phyloP scores from a whole-genome alignment of 192 early-diverging fungal species.

The Helicostylum pulchrum region DNA sequence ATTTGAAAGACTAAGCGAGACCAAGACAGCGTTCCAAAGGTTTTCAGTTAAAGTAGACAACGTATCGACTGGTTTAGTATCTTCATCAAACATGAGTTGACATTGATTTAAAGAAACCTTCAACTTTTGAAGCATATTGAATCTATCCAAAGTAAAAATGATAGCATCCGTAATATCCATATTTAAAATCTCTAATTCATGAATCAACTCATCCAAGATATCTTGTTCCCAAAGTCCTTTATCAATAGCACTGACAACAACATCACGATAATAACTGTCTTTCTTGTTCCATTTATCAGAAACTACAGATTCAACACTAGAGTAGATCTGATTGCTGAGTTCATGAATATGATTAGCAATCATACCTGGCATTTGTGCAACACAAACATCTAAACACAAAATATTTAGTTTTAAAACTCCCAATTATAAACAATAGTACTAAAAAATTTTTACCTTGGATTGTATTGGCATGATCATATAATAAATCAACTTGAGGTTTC shows the following conservation, averaged over 20 bases:
- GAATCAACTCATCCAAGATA: neutral
- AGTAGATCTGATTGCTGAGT: conserved; percentile 10
- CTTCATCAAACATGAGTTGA: neutral
- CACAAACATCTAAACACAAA: conserved; percentile 2
- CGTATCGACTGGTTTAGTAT: too few species aligned
- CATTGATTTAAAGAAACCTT: neutral
- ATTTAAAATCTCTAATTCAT: neutral
- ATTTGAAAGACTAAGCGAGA: too few species aligned
- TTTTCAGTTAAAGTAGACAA: neutral
- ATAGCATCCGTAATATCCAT: conserved; percentile 11
- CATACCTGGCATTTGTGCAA: conserved; percentile 17
- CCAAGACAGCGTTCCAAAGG: conserved; percentile 5
- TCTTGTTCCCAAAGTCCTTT: neutral
- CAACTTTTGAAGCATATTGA: neutral
- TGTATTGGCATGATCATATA: neutral
- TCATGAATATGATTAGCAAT: conserved; percentile 16
- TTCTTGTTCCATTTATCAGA: neutral
- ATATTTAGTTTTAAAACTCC: too few species aligned
- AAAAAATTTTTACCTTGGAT: neutral
- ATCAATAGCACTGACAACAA: neutral
- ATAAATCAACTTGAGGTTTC: neutral
- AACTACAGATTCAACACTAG: neutral
- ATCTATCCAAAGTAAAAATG: neutral
- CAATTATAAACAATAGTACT: too few species aligned
- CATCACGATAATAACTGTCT: conserved; percentile 1